A percentile compares a stretch with the other conserved stretches of the same genome.
Conservation (phyloP, 106 monocot genomes). For the Agapanthus africanus region DNA sequence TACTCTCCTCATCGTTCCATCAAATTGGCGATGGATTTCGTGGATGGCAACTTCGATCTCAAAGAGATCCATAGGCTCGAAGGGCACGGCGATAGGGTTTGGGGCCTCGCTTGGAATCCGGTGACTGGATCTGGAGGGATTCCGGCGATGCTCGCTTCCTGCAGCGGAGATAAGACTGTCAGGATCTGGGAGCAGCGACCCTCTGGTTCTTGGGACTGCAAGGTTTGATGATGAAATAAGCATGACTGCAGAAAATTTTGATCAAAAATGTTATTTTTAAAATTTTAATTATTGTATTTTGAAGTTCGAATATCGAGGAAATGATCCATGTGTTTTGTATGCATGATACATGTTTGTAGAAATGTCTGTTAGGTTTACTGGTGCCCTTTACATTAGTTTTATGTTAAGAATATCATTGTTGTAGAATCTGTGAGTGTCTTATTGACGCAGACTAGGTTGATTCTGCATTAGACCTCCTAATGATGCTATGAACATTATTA, state of each 20-base stretch:
- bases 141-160: constrained; percentile 73
- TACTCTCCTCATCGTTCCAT: not conserved
- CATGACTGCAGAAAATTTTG: no score
- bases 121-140: constrained; percentile 26
- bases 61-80: constrained; percentile 64
- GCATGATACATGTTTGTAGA: not conserved
- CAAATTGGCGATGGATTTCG: not conserved
- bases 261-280: no score
- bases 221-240: no score
- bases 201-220: constrained; percentile 66
- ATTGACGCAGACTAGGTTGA: no score
- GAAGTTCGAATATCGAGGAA: no score
- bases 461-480: no score
- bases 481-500: no score
- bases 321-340: not conserved
- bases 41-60: constrained; percentile 20
- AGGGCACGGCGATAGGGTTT: constrained; percentile 87
- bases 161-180: constrained; percentile 90
- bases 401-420: no score
- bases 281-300: no score
- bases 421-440: no score
- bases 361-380: not conserved
- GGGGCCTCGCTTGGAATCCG: constrained; percentile 86
- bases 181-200: constrained; percentile 71
- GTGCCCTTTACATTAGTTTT: not conserved